These are phyloP conservation scores for Ailanthus altissimus DNA, from an alignment of 345 rosid genomes.

Conservation along the genomic window DNA sequence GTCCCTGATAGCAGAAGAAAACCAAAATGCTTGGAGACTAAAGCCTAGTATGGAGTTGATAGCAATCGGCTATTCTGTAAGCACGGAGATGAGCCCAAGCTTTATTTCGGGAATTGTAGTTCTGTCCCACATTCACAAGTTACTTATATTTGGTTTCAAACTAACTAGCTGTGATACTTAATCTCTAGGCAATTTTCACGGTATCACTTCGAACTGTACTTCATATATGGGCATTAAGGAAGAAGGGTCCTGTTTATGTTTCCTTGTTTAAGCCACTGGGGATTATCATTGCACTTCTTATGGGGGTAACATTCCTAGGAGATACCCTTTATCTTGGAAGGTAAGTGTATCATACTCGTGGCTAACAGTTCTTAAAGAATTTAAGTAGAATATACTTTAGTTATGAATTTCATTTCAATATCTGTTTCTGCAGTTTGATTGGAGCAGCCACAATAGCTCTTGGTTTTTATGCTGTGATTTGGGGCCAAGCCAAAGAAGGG, in stretches of 20 bases:
- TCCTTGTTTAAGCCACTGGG: conserved; percentile 41
- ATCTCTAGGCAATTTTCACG: conserved; percentile 34
- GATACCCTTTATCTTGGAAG: conserved; percentile 44
- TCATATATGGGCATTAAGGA: conserved; percentile 35
- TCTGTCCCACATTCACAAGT: not conserved
- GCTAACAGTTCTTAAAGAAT: not conserved
- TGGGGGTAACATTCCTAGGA: conserved; percentile 39
- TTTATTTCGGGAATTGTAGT: not conserved
- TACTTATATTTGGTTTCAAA: not conserved
- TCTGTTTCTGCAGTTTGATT: conserved; percentile 27
- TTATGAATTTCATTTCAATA: not conserved
- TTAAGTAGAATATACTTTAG: not conserved
- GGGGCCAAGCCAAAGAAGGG: conserved; percentile 41
- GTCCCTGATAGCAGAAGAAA: conserved; percentile 22
- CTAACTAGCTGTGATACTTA: not conserved
- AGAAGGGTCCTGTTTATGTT: conserved; percentile 34
- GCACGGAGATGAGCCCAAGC: not conserved
- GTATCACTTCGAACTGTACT: conserved; percentile 28
- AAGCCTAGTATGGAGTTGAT: conserved; percentile 10
- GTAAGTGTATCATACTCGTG: not conserved
- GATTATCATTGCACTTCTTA: conserved; percentile 34
- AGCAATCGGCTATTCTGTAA: conserved; percentile 37
- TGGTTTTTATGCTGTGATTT: conserved; percentile 39
- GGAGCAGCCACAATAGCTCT: conserved; percentile 26
- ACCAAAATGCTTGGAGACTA: conserved; percentile 32